Conservation (phyloP, 31 red algal genomes). For the Bonnemaisonia californica region DNA sequence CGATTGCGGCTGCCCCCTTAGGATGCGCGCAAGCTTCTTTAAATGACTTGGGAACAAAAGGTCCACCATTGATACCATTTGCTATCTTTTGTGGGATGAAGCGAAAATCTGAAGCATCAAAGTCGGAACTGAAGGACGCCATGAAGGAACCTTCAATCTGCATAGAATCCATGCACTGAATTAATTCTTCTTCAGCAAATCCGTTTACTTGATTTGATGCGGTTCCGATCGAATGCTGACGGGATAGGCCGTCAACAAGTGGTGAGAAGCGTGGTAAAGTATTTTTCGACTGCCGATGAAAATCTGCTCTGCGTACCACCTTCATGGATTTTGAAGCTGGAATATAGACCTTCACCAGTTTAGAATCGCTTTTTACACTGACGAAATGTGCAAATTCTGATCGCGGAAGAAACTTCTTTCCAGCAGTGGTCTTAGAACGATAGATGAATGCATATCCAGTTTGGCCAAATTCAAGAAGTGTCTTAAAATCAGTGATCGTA, state of each 20-base stretch:
- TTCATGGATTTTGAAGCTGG: conserved; percentile 1
- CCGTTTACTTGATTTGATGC: background rate
- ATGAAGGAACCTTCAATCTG: conserved; percentile 5
- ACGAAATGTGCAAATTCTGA: conserved; percentile 28
- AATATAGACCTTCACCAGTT: conserved; percentile 24
- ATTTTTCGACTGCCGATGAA: background rate
- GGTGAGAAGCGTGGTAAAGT: conserved; percentile 8
- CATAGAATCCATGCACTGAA: background rate
- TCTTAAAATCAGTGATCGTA: background rate
- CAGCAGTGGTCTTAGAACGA: background rate
- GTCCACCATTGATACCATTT: conserved; percentile 5
- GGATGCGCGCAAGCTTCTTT: conserved; percentile 31
- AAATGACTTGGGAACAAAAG: conserved; percentile 19
- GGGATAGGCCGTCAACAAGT: conserved; percentile 9
- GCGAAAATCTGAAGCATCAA: conserved; percentile 15
- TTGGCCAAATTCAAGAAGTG: conserved; percentile 13
- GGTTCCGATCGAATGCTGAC: conserved; percentile 1
- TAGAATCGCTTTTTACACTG: conserved; percentile 19
- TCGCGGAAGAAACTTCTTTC: conserved; percentile 29
- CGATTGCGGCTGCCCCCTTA: conserved; percentile 13
- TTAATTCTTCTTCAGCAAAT: background rate
- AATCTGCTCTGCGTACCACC: conserved; percentile 14
- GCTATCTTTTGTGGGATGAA: background rate
- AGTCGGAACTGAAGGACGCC: background rate
- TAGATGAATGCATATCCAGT: conserved; percentile 14